Evolutionary conservation across 2,329 filamentous ascomycete species (phyloP).

Genomic region (Exserohilum rostratum): DNA sequence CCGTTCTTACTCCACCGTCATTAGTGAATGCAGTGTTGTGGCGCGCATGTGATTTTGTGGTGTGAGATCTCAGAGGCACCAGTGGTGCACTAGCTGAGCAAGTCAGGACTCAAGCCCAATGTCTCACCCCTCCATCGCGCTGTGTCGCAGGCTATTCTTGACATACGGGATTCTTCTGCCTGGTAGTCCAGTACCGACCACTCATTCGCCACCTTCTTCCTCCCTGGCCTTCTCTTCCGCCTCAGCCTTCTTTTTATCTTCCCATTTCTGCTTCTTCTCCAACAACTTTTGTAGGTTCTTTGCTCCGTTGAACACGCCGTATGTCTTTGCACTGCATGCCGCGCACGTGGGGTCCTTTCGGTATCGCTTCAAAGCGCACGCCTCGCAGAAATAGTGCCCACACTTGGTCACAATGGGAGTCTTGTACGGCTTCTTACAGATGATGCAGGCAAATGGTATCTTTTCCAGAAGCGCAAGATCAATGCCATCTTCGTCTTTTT

Average conservation of each 20-base stretch:
- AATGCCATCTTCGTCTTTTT: constrained; percentile 57
- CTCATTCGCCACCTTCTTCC: constrained; percentile 27
- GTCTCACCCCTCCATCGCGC: not conserved
- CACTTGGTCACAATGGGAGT: constrained; percentile 86
- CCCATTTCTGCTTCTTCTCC: constrained; percentile 71
- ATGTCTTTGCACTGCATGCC: constrained; percentile 82
- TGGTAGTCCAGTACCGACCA: not conserved
- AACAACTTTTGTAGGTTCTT: constrained; percentile 82
- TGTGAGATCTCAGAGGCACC: not conserved
- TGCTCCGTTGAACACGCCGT: constrained; percentile 87
- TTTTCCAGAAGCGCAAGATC: constrained; percentile 77
- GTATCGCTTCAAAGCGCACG: constrained; percentile 85
- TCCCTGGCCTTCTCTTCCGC: constrained; percentile 54
- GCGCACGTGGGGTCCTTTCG: constrained; percentile 85
- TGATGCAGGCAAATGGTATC: constrained; percentile 88
- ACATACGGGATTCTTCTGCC: not conserved
- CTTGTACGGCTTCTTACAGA: constrained; percentile 80
- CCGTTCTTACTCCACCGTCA: not conserved
- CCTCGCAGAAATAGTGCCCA: constrained; percentile 94
- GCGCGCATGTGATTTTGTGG: not conserved
- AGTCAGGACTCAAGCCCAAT: not conserved
- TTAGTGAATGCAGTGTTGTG: not conserved
- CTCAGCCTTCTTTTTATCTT: constrained; percentile 63
- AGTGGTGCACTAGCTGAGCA: not conserved
- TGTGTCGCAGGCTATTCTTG: not conserved